Evolutionary conservation across 1,284 basidiomycete genomes (phyloP), one percentile per base, ranked within the genome.

Genomic region (Boletus semigastroideus): DNA sequence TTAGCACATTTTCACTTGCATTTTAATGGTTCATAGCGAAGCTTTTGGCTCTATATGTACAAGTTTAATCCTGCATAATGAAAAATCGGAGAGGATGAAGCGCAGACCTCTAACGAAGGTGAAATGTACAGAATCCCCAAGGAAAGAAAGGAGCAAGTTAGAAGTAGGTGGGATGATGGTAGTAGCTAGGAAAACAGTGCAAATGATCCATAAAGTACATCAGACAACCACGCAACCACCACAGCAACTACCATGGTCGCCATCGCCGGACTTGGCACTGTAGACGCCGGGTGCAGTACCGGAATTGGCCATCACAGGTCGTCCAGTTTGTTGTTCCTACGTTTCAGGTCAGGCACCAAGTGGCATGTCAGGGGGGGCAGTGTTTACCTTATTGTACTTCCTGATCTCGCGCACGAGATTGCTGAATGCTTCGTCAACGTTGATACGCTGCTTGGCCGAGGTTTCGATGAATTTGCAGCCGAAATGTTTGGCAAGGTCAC

Each of bases 391-490:
- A 81, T 98, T 98, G 75, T 94, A 98, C 69, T 90, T 88, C 63
- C 97, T 82, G 65, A 99, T 99, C 72, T 98, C 94, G 44, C 95
- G 86, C 36, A 99, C 97, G 53, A 99, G 87, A 59, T 92, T 90
- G 68, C 84, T 88, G 77, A 99, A 99, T n/a, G 95, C 94, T 74
- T 99, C 96, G 66, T 99, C 97, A 48, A 99, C 97, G 66, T 98
- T 98, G 74, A 98, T 92, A 45, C 97, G 83, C 68, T 97, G 92
- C 78, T 99, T 99, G 49, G 97, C 97, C 20, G 96, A 98, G 2
- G 97, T 98, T 75, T 99, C 97, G 61, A 99, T 95, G 73, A 97
- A 99, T 65, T 90, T 92, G 77, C 95, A 98, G 46, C 89, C 90
- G 69, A 98, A 97, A 69, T 95, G 92, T 72, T 94, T 95, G 2